Percentiles rank a stretch among this genome's conserved stretches.
Evolutionary conservation across 305 asterid species (phyloP).

Genomic region (Fraxinus velutina): DNA sequence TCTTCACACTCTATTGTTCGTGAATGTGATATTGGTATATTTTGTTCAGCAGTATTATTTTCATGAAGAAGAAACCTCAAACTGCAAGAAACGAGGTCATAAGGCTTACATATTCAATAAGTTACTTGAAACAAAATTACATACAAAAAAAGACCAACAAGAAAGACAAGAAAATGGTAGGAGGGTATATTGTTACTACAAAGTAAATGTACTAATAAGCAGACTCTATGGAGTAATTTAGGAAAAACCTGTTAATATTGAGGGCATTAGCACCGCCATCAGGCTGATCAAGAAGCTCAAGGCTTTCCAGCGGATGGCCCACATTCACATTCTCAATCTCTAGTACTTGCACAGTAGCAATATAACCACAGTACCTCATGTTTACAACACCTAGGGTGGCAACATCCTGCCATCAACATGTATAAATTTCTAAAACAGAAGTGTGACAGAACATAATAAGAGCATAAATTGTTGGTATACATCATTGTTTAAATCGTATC

Average conservation of each 20-base stretch:
- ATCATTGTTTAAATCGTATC: background rate
- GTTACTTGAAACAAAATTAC: constrained; percentile 18
- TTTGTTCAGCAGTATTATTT: constrained; percentile 37
- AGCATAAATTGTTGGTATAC: constrained; percentile 12
- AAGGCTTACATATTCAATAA: background rate
- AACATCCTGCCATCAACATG: constrained; percentile 57
- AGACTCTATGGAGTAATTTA: constrained; percentile 10
- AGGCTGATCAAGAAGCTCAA: constrained; percentile 72
- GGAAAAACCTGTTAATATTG: constrained; percentile 60
- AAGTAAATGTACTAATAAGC: constrained; percentile 4
- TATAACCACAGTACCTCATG: constrained; percentile 56
- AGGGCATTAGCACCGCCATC: constrained; percentile 85
- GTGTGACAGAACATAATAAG: constrained; percentile 21
- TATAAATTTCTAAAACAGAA: constrained; percentile 22
- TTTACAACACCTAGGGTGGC: constrained; percentile 64
- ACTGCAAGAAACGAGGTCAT: constrained; percentile 45
- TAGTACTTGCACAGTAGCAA: constrained; percentile 63
- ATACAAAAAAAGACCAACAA: constrained; percentile 3
- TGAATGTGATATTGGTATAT: constrained; percentile 38
- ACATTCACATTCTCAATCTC: constrained; percentile 47
- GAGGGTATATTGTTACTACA: constrained; percentile 7
- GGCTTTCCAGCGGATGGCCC: constrained; percentile 47
- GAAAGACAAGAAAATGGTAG: constrained; percentile 8
- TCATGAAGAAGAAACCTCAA: constrained; percentile 84
- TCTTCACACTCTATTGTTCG: constrained; percentile 53